These are phyloP conservation scores for Saussurea involucrata DNA, from an alignment of 129 eudicot genomes.

Conservation along the genomic window DNA sequence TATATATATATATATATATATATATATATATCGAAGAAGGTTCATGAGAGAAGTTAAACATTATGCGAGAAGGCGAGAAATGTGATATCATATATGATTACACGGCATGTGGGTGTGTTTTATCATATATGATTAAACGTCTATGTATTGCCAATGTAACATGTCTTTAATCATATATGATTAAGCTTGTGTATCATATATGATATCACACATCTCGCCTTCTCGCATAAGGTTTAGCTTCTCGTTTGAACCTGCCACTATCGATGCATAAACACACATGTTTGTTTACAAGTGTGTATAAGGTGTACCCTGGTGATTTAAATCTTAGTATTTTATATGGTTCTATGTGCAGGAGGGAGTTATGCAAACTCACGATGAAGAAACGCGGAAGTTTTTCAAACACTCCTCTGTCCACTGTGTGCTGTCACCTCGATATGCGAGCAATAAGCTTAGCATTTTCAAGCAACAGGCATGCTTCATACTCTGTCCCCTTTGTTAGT, in stretches of 20 bases:
- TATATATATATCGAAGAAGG: too few species aligned
- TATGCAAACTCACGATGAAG: conserved; percentile 91
- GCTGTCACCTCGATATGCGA: conserved; percentile 76
- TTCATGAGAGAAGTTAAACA: too few species aligned
- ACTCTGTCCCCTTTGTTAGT: conserved; percentile 12
- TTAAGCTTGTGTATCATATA: too few species aligned
- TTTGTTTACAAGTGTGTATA: neutral
- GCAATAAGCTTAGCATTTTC: conserved; percentile 88
- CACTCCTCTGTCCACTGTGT: conserved; percentile 85
- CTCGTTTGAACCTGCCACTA: neutral
- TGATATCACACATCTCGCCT: too few species aligned
- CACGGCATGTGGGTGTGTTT: too few species aligned
- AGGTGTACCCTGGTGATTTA: neutral
- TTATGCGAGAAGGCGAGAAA: too few species aligned
- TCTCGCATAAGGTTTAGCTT: too few species aligned
- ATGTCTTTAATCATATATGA: too few species aligned
- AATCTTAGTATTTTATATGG: neutral
- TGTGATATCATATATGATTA: too few species aligned
- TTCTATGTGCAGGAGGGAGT: conserved; percentile 62
- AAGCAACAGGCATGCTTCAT: conserved; percentile 82
- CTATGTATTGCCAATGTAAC: too few species aligned
- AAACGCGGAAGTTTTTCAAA: conserved; percentile 74
- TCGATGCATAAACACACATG: neutral
- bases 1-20: too few species aligned
- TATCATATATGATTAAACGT: too few species aligned